A percentile compares a stretch with the other conserved stretches of the same genome.
phyloP scores from a whole-genome alignment of 805 yeast species.

The Pichia thaimueangensis region DNA sequence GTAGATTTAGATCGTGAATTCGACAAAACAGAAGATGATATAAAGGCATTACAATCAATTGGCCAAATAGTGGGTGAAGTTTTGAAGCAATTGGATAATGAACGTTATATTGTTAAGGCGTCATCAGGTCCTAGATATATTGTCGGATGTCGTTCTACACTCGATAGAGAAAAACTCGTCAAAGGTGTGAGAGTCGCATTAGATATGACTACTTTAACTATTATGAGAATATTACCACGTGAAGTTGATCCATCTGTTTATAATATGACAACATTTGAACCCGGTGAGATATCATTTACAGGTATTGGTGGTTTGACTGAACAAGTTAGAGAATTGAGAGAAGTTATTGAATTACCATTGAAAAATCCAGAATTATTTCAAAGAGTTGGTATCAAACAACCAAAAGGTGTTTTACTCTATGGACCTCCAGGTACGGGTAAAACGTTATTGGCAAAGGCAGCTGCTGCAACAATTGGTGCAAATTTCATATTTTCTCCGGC shows the following conservation, averaged over 20 bases:
- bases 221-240: slow-evolving; percentile 94
- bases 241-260: slow-evolving; percentile 98
- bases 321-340: slow-evolving; percentile 93
- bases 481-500: slow-evolving; percentile 98
- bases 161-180: slow-evolving; percentile 72
- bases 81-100: slow-evolving; percentile 89
- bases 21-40: slow-evolving; percentile 93
- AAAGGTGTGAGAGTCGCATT: slow-evolving; percentile 95
- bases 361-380: slow-evolving; percentile 94
- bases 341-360: slow-evolving; percentile 93
- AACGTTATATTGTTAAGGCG: slow-evolving; percentile 91
- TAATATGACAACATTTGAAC: slow-evolving; percentile 96
- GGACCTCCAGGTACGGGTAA: slow-evolving; percentile 99
- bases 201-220: slow-evolving; percentile 96
- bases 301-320: slow-evolving; percentile 96
- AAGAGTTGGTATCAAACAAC: slow-evolving; percentile 97
- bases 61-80: slow-evolving; percentile 98
- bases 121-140: slow-evolving; percentile 96
- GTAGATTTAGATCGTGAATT: slow-evolving; percentile 77
- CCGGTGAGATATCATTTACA: slow-evolving; percentile 92
- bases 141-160: slow-evolving; percentile 93
- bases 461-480: slow-evolving; percentile 97
- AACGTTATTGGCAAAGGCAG: slow-evolving; percentile 93
- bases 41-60: slow-evolving; percentile 92
- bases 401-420: slow-evolving; percentile 91